A percentile compares a stretch with the other conserved stretches of the same genome.
Conservation (phyloP, 2,329 filamentous ascomycete genomes). For the Xylariaceae sp. region DNA sequence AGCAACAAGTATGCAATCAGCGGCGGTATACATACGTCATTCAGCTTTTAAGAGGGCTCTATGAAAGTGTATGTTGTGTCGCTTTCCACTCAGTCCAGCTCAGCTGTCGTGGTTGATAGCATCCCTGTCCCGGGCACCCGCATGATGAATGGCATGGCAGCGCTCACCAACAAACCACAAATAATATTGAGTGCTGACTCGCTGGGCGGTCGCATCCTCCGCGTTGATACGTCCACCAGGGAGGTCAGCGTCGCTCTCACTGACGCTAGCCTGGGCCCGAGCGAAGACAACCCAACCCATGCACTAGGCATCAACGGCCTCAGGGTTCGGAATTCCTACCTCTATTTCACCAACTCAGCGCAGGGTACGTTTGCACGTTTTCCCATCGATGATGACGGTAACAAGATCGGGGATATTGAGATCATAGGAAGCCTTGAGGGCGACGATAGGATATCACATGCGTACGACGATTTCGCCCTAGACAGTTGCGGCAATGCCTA, state of each 20-base stretch:
- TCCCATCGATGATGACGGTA: constrained; percentile 19
- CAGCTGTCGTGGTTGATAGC: constrained; percentile 14
- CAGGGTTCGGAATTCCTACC: constrained; percentile 10
- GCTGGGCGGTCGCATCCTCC: constrained; percentile 20
- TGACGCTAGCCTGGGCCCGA: constrained; percentile 12
- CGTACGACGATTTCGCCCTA: constrained; percentile 26
- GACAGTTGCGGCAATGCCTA: constrained; percentile 23
- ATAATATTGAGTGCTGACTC: constrained; percentile 23
- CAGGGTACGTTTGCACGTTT: constrained; percentile 15
- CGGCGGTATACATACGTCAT: constrained; percentile 16
- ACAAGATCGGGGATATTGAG: constrained; percentile 16
- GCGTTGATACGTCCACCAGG: constrained; percentile 15
- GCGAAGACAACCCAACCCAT: background rate
- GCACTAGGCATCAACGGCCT: constrained; percentile 23
- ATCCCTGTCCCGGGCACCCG: constrained; percentile 17
- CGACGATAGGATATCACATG: constrained; percentile 3
- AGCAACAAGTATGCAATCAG: constrained; percentile 22
- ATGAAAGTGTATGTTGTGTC: constrained; percentile 22
- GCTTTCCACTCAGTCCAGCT: constrained; percentile 12
- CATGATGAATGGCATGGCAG: constrained; percentile 23
- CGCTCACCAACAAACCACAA: constrained; percentile 20
- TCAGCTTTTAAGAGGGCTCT: constrained; percentile 4
- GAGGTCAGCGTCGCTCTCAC: constrained; percentile 16
- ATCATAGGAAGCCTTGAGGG: constrained; percentile 13
- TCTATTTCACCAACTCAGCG: constrained; percentile 30